Evolutionary conservation across 1,139 yeast species (phyloP).

Genomic region (Candida tetrigidarum): DNA sequence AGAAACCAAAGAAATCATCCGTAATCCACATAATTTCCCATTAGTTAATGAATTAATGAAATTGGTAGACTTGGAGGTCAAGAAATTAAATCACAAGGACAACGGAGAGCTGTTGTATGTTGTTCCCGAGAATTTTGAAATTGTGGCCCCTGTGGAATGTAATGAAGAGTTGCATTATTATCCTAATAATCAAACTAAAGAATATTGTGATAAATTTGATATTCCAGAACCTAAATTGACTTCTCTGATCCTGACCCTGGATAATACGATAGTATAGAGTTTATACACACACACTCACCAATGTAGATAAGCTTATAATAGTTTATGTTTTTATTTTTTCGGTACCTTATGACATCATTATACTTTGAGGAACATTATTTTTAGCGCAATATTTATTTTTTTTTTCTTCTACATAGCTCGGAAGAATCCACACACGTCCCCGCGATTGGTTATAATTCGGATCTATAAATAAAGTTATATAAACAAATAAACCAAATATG

Average conservation of each 20-base stretch:
- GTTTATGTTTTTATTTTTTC: too few species aligned
- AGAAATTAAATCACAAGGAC: slow-evolving; percentile 14
- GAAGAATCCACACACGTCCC: too few species aligned
- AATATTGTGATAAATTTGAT: slow-evolving; percentile 31
- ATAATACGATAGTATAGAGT: too few species aligned
- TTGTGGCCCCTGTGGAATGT: slow-evolving; percentile 33
- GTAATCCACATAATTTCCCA: slow-evolving; percentile 12
- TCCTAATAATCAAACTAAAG: slow-evolving; percentile 41
- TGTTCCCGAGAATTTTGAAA: slow-evolving; percentile 31
- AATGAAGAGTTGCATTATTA: slow-evolving; percentile 29
- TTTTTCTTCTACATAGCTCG: not conserved
- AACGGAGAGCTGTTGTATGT: slow-evolving; percentile 20
- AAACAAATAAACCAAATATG: not conserved
- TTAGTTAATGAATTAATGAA: slow-evolving; percentile 23
- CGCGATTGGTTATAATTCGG: too few species aligned
- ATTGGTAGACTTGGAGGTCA: slow-evolving; percentile 26
- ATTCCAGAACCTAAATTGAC: slow-evolving; percentile 14
- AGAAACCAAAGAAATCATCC: slow-evolving; percentile 11
- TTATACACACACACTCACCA: too few species aligned
- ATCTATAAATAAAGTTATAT: not conserved
- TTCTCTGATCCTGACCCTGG: too few species aligned
- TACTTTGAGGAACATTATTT: not conserved
- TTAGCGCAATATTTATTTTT: not conserved
- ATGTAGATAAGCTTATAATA: too few species aligned
- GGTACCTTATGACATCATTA: not conserved